Conservation (phyloP, 169 alveolate species). For the Plasmodium fragile region DNA sequence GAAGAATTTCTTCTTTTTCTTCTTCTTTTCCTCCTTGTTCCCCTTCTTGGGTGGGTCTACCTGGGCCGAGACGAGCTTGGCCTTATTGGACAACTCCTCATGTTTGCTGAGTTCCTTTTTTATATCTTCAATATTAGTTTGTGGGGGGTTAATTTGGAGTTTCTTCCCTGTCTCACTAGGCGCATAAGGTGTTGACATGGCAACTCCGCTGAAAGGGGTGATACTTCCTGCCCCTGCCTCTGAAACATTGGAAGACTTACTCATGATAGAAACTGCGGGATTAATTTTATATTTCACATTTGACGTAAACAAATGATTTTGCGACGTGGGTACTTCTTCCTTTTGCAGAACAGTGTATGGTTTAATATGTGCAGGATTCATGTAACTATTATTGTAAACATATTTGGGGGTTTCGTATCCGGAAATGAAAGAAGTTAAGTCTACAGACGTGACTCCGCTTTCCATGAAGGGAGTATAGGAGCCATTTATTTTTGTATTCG, state of each 20-base stretch:
- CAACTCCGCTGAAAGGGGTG: slow-evolving; percentile 33
- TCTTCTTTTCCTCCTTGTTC: slow-evolving; percentile 76
- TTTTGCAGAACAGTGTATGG: slow-evolving; percentile 70
- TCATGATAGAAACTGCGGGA: slow-evolving; percentile 10
- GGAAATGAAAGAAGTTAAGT: slow-evolving; percentile 59
- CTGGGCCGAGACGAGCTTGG: slow-evolving; percentile 83
- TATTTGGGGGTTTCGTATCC: slow-evolving; percentile 76
- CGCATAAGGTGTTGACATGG: slow-evolving; percentile 37
- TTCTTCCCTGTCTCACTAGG: slow-evolving; percentile 24
- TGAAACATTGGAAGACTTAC: slow-evolving; percentile 14
- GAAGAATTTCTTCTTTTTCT: slow-evolving; percentile 83
- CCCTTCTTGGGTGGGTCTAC: slow-evolving; percentile 71
- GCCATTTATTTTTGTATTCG: slow-evolving; percentile 54
- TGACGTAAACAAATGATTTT: slow-evolving; percentile 43
- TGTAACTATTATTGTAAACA: slow-evolving; percentile 21
- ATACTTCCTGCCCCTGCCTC: slow-evolving; percentile 16
- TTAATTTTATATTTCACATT: slow-evolving; percentile 54
- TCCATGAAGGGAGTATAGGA: slow-evolving; percentile 70
- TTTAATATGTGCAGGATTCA: slow-evolving; percentile 25
- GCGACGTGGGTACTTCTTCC: slow-evolving; percentile 56
- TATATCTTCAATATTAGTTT: slow-evolving; percentile 34
- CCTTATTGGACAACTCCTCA: slow-evolving; percentile 83
- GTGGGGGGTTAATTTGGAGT: neutral
- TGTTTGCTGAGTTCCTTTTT: slow-evolving; percentile 68
- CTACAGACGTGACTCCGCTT: slow-evolving; percentile 58